phyloP scores from a whole-genome alignment of 306 rosid species.

The peach (Prunus persica) region Prunus_persica_NCBIv2 NC_034010.1:30090501-30091000 shows the following conservation, averaged over 20 bases:
- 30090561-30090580: background rate
- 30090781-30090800: conserved; percentile 86
- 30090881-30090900: conserved; percentile 83
- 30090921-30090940: conserved; percentile 79
- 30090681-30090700: background rate
- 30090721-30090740: conserved; percentile 13
- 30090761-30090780: conserved; percentile 20
- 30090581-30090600: background rate
- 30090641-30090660: background rate
- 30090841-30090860: conserved; percentile 57
- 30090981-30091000: conserved; percentile 77
- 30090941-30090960: conserved; percentile 90
- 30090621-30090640: background rate
- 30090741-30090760: background rate
- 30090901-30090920: conserved; percentile 49
- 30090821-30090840: conserved; percentile 54
- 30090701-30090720: background rate
- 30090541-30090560: background rate
- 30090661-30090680: background rate
- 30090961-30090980: conserved; percentile 84
- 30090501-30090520: background rate
- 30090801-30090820: conserved; percentile 51
- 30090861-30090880: conserved; percentile 88
- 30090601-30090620: background rate
- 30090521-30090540: too few relatives aligned